Evolutionary conservation across 2,329 filamentous ascomycete genomes (phyloP).

Genomic region (Fusarium burgessii): DNA sequence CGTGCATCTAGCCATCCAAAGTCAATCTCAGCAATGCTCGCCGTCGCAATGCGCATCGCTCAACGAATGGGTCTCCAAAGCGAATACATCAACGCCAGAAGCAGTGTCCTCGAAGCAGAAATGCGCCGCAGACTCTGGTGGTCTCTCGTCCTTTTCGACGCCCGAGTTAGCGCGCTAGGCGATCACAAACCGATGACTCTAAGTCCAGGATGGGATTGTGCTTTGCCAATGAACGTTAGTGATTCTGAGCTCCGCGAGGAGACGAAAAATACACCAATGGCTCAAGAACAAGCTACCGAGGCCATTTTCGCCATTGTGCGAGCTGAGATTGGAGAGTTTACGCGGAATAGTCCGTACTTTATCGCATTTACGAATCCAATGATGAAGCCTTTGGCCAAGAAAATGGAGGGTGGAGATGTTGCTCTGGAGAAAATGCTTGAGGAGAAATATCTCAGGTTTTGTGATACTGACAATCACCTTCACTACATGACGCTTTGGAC

Average conservation of each 20-base stretch:
- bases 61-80: slow-evolving; percentile 66
- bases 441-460: slow-evolving; percentile 58
- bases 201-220: slow-evolving; percentile 57
- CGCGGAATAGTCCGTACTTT: slow-evolving; percentile 51
- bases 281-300: slow-evolving; percentile 53
- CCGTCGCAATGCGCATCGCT: slow-evolving; percentile 67
- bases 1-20: slow-evolving; percentile 58
- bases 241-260: slow-evolving; percentile 60
- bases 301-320: slow-evolving; percentile 57
- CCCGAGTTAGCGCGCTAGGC: slow-evolving; percentile 65
- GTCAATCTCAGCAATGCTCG: slow-evolving; percentile 65
- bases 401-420: slow-evolving; percentile 36
- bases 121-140: slow-evolving; percentile 73
- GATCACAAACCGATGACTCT: slow-evolving; percentile 50
- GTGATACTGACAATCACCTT: slow-evolving; percentile 53
- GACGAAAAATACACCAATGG: slow-evolving; percentile 51
- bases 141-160: slow-evolving; percentile 68
- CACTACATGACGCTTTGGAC: slow-evolving; percentile 58
- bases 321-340: slow-evolving; percentile 54
- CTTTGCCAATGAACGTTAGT: slow-evolving; percentile 57
- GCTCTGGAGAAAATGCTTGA: slow-evolving; percentile 57
- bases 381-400: slow-evolving; percentile 46
- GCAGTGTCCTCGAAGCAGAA: slow-evolving; percentile 63
- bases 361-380: slow-evolving; percentile 52
- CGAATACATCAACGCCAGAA: slow-evolving; percentile 53